Base-by-base conservation (phyloP, 2,329 filamentous ascomycete species). In the Rosellinia necatrix region DNA sequence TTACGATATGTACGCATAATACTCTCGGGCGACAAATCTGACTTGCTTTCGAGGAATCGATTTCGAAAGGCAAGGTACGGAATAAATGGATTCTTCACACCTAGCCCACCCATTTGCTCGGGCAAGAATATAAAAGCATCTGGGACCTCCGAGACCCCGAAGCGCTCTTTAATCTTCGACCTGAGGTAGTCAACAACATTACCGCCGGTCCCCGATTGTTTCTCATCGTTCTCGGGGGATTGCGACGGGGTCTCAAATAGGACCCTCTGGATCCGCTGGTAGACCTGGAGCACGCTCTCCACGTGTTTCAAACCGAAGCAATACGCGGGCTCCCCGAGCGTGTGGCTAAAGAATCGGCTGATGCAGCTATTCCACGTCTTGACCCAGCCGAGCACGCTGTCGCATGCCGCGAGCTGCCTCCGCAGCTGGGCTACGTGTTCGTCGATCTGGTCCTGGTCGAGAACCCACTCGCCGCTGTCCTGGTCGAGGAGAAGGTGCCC, bases 401-500 rank as follows among this genome's bases (percentile, higher is more conserved):
- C 75, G 65, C 78, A 82, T 27, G 78, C 76, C 2, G 68, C 67
- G n/a, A 86, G 77, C 61, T 86, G 83, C 24, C 72, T 77, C 47
- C 75, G 72, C 9, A 86, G 75, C 67, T 86, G 81, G 30, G 72
- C 62, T 27, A 84, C 78, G 59, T 86, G 83, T 10, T 74, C 69
- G 42, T 79, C 73, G 3, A 86, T 80, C 61, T 81, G 75, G 3
- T 71, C 61, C 58, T 80, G 77, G 58, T 86, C 80, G 46, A 86
- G 82, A 40, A 76, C 64, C 70, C 82, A 86, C 30, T 75, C 74
- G 12, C 78, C 78, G 13, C 73, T 67, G 9, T 71, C 60, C 4
- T 75, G 66, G 56, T 83, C 76, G 1, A 86, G 74, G 37, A 74
- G 70, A 41, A 86, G 71, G 63, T 85, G 83, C 0, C 82, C 83